A percentile compares a stretch with the other conserved stretches of the same genome.
These are phyloP conservation scores for Plasmopara halstedii DNA, from an alignment of 352 stramenopile species.

Conservation along the genomic window DNA sequence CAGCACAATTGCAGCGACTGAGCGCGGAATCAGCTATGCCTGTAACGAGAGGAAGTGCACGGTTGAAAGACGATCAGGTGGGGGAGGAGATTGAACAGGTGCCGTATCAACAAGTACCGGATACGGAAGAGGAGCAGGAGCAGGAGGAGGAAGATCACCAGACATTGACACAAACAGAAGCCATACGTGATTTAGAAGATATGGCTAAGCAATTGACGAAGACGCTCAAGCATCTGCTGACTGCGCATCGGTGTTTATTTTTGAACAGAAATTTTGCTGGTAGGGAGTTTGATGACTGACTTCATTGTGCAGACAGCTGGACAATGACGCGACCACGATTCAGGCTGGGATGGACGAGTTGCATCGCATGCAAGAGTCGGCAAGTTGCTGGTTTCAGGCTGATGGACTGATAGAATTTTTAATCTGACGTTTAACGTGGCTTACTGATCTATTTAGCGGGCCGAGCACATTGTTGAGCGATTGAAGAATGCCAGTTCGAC, in stretches of 20 bases:
- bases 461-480: slow-evolving; percentile 27
- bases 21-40: slow-evolving; percentile 14
- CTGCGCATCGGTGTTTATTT: slow-evolving; percentile 20
- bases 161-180: slow-evolving; percentile 5
- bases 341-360: slow-evolving; percentile 57
- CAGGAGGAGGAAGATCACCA: slow-evolving; percentile 10
- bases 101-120: neutral
- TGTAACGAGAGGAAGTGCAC: slow-evolving; percentile 26
- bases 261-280: neutral
- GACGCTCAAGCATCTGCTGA: slow-evolving; percentile 28
- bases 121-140: slow-evolving; percentile 1
- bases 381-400: slow-evolving; percentile 7
- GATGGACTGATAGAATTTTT: neutral
- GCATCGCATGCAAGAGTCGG: slow-evolving; percentile 43
- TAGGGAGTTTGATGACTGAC: neutral
- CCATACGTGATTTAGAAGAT: slow-evolving; percentile 17
- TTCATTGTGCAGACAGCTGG: slow-evolving; percentile 32
- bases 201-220: slow-evolving; percentile 28
- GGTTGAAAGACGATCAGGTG: slow-evolving; percentile 21
- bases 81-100: slow-evolving; percentile 18
- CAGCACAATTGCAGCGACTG: slow-evolving; percentile 8
- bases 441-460: slow-evolving; percentile 17
- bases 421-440: neutral
- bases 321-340: slow-evolving; percentile 42
- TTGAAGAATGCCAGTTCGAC: slow-evolving; percentile 49